phyloP scores from a whole-genome alignment of 257 asterid species.

The Salvia hispanica region DNA sequence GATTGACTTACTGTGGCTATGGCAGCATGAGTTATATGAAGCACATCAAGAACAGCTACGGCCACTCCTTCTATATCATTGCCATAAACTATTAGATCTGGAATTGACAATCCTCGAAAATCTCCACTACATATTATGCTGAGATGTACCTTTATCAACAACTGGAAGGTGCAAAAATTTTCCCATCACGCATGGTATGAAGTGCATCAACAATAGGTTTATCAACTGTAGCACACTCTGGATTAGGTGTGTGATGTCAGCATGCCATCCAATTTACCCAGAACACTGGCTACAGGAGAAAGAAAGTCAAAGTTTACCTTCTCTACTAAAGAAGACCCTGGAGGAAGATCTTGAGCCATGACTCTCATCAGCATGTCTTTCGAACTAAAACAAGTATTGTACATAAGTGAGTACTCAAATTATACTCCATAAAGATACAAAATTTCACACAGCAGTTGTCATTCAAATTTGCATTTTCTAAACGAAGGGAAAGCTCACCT shows the following conservation, averaged over 20 bases:
- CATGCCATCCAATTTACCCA: constrained; percentile 15
- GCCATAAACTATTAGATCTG: constrained; percentile 25
- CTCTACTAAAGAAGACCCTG: constrained; percentile 81
- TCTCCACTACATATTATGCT: constrained; percentile 13
- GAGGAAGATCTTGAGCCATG: constrained; percentile 89
- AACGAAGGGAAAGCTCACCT: constrained; percentile 48
- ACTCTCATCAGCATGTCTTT: constrained; percentile 96
- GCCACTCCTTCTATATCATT: constrained; percentile 73
- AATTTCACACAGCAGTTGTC: constrained; percentile 9
- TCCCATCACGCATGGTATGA: constrained; percentile 96
- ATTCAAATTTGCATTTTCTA: constrained; percentile 25
- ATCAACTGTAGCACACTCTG: constrained; percentile 91
- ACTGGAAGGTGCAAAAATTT: constrained; percentile 94
- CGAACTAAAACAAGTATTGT: constrained; percentile 51
- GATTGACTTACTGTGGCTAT: constrained; percentile 73
- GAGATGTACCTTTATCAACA: constrained; percentile 70
- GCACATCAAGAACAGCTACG: constrained; percentile 89
- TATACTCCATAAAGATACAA: constrained; percentile 4
- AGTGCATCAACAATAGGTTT: constrained; percentile 95
- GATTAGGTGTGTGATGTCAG: constrained; percentile 64
- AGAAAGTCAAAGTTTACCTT: constrained; percentile 49
- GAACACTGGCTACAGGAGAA: constrained; percentile 17
- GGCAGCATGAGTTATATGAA: constrained; percentile 94
- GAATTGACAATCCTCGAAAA: constrained; percentile 16
- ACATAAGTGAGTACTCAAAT: constrained; percentile 23